These are phyloP conservation scores for Usnea hakonensis DNA, from an alignment of 495 filamentous ascomycete species.

Conservation along the genomic window DNA sequence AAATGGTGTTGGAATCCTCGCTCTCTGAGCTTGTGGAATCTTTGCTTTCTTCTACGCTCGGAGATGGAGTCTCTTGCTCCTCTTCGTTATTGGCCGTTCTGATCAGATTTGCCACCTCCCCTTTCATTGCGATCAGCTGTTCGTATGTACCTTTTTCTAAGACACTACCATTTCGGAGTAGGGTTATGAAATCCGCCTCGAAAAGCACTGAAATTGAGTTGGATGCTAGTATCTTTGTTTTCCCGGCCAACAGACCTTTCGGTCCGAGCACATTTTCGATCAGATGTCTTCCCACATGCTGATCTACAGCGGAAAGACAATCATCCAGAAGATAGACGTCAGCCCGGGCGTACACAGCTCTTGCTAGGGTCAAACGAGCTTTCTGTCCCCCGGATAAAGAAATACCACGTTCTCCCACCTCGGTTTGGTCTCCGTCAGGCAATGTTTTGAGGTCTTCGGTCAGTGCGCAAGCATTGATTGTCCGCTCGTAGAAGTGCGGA, in stretches of 20 bases:
- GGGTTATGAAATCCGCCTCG: conserved; percentile 76
- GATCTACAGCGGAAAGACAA: conserved; percentile 90
- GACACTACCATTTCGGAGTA: conserved; percentile 76
- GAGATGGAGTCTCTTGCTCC: conserved; percentile 52
- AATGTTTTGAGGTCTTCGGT: conserved; percentile 84
- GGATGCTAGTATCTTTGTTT: conserved; percentile 89
- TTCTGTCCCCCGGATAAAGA: conserved; percentile 96
- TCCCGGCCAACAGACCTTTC: conserved; percentile 72
- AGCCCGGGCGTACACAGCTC: conserved; percentile 95
- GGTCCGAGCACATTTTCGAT: conserved; percentile 88
- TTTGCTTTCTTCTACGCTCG: conserved; percentile 40
- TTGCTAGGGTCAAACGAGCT: conserved; percentile 85
- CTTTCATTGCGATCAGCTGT: conserved; percentile 88
- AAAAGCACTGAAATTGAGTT: conserved; percentile 90
- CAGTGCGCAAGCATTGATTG: conserved; percentile 88
- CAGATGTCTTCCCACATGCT: conserved; percentile 91
- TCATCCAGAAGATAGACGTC: conserved; percentile 96
- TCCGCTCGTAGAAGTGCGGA: conserved; percentile 87
- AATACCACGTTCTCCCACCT: conserved; percentile 95
- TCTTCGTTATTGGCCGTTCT: conserved; percentile 63
- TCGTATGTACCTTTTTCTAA: conserved; percentile 83
- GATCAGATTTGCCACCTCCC: conserved; percentile 78
- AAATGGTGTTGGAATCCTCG: conserved; percentile 48
- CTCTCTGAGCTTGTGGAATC: conserved; percentile 42
- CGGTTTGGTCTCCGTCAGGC: conserved; percentile 92